These are phyloP conservation scores for Acanthamoeba sp. DNA, from an alignment of 208 protist genomes.

Conservation along the genomic window DNA sequence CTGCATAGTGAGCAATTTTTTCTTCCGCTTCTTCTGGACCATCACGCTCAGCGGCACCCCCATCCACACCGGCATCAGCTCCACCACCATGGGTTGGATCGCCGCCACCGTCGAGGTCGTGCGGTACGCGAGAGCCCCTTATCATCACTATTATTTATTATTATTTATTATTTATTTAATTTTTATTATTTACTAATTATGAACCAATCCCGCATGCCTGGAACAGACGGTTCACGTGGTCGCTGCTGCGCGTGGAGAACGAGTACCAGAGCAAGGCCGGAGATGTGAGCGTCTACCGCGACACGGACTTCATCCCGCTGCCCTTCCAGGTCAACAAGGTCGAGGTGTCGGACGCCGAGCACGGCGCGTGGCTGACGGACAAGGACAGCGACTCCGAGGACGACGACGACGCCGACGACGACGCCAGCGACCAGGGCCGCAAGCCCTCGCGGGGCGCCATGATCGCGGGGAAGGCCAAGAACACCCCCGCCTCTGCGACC, in stretches of 20 bases:
- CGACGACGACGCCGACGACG: neutral
- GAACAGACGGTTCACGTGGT: conserved; percentile 51
- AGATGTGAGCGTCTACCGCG: conserved; percentile 15
- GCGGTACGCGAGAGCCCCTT: too few relatives aligned
- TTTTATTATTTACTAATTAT: too few relatives aligned
- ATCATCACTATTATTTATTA: too few relatives aligned
- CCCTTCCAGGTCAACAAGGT: conserved; percentile 46
- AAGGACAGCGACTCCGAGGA: neutral
- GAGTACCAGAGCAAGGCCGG: conserved; percentile 52
- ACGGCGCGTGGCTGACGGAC: neutral
- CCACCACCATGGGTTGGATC: conserved; percentile 47
- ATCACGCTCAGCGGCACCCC: conserved; percentile 55
- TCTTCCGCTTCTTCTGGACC: conserved; percentile 67
- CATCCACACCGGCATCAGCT: conserved; percentile 37
- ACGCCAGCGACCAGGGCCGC: neutral
- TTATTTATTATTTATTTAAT: too few relatives aligned
- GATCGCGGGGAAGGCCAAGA: neutral
- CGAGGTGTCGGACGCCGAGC: neutral
- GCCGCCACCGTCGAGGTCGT: conserved; percentile 59
- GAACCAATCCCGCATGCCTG: neutral
- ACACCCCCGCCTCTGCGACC: neutral
- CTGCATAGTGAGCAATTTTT: conserved; percentile 58
- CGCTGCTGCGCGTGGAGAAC: conserved; percentile 48
- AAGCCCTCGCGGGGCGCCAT: neutral
- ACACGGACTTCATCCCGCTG: conserved; percentile 68